Base-by-base conservation (phyloP, 2,329 filamentous ascomycete genomes). In the Dothistroma septosporum region DNA sequence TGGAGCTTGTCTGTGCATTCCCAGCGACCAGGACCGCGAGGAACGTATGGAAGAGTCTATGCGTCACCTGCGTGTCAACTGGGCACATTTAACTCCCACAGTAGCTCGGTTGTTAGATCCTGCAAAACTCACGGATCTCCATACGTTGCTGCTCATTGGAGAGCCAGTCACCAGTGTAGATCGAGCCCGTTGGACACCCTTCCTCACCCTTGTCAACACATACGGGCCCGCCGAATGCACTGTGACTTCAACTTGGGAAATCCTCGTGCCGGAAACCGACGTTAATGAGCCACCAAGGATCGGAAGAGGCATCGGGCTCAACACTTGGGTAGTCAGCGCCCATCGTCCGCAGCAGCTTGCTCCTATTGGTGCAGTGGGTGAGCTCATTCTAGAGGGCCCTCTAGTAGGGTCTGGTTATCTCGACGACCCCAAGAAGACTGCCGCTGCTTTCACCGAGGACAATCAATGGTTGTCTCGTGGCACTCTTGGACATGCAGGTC, bases 301-400 rank as follows among this genome's bases (percentile, higher is more conserved):
- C 6, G 49, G 49, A 10, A 8, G 19, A 14, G 49, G 49, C 4
- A 31, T 31, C 14, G 49, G 49, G 11, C 22, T 53, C 22, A 32
- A 32, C 24, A 31, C 22, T 10, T 64, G 62, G 60, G 44, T 62
- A 11, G 46, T 64, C n/a, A n/a, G 28, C 54, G 60, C 22, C 62
- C 57, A 28, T 32, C 46, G 48, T 21, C 22, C 9, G 35, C 9
- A 48, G 56, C 50, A 6, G 89, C 92, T 48, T 74, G 84, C 11
- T 89, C 89, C 14, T 82, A 66, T 80, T 4, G 80, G 80, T 10
- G 74, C 74, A 19, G 70, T 79, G 8, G 80, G 80, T 14, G 80
- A 82, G 64, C 62, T 82, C 53, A 66, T 80, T 0, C 61, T 82
- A 1, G 78, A 80, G 65, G 78, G 79, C 3, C 76, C 76, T 24